phyloP scores from a whole-genome alignment of 2,329 filamentous ascomycete species.

The Onygena corvina region DNA sequence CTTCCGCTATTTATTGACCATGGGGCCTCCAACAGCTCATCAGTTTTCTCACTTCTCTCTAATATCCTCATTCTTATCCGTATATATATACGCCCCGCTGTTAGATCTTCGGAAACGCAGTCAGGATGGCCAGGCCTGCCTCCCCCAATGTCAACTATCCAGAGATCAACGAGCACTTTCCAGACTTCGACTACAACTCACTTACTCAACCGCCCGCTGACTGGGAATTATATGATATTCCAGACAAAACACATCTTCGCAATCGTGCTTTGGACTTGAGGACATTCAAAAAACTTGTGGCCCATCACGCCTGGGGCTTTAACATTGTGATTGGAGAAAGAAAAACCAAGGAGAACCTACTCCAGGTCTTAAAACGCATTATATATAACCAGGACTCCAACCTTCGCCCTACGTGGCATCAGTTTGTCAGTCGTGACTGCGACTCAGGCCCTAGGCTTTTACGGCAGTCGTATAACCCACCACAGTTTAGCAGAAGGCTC shows the following conservation, averaged over 20 bases:
- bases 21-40: not conserved
- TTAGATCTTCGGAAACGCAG: not conserved
- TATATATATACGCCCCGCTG: not conserved
- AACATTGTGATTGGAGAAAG: constrained; percentile 10
- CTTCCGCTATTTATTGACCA: not conserved
- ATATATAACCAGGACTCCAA: constrained; percentile 13
- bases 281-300: constrained; percentile 11
- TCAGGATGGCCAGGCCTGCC: not conserved
- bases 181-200: constrained; percentile 10
- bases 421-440: constrained; percentile 13
- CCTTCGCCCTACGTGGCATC: constrained; percentile 12
- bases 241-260: constrained; percentile 12
- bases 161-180: constrained; percentile 13
- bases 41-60: not conserved
- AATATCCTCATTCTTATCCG: not conserved
- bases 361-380: constrained; percentile 14
- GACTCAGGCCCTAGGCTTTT: constrained; percentile 15
- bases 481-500: constrained; percentile 11
- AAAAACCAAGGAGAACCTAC: constrained; percentile 11
- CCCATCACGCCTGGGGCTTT: constrained; percentile 15
- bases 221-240: constrained; percentile 14
- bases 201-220: constrained; percentile 9
- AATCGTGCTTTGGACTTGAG: constrained; percentile 9
- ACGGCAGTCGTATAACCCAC: constrained; percentile 10
- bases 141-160: constrained; percentile 6